Percentiles rank a stretch among this genome's conserved stretches.
These are phyloP conservation scores for Thielaviopsis euricoi DNA, from an alignment of 2,329 filamentous ascomycete species.

Conservation along the genomic window DNA sequence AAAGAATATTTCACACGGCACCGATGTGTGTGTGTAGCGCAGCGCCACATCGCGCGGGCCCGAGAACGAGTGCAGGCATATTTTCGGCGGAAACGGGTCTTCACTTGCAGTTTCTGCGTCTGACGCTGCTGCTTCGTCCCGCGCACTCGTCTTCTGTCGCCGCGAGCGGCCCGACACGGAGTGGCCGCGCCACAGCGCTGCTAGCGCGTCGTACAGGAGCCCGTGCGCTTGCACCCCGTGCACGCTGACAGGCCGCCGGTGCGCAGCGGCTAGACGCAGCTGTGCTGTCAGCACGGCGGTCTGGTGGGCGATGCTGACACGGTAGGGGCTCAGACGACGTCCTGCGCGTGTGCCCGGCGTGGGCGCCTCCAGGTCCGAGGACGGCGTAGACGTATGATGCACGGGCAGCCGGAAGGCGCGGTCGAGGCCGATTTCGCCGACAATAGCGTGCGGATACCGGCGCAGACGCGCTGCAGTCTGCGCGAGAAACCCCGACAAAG, in stretches of 20 bases:
- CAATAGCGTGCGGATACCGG: slow-evolving; percentile 43
- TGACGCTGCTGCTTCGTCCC: slow-evolving; percentile 24
- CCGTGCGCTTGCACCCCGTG: slow-evolving; percentile 68
- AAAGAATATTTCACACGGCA: slow-evolving; percentile 68
- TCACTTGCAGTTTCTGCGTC: slow-evolving; percentile 15
- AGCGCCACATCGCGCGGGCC: slow-evolving; percentile 57
- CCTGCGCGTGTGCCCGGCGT: slow-evolving; percentile 59
- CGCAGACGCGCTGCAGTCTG: slow-evolving; percentile 39
- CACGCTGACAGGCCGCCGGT: slow-evolving; percentile 47
- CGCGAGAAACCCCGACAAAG: slow-evolving; percentile 40
- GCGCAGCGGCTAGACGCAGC: slow-evolving; percentile 52
- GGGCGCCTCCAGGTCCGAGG: slow-evolving; percentile 21
- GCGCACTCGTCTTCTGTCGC: no score
- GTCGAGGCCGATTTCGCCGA: slow-evolving; percentile 67
- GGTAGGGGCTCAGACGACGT: slow-evolving; percentile 47
- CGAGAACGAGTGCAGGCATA: slow-evolving; percentile 90
- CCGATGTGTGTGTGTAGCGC: slow-evolving; percentile 57
- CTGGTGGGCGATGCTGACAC: slow-evolving; percentile 55
- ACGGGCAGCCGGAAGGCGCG: slow-evolving; percentile 57
- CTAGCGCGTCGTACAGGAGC: slow-evolving; percentile 46
- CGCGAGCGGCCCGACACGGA: no score
- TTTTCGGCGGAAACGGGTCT: slow-evolving; percentile 61
- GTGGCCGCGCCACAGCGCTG: slow-evolving; percentile 52
- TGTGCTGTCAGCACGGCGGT: slow-evolving; percentile 48
- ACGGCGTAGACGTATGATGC: slow-evolving; percentile 16